Percentiles rank a stretch among this genome's conserved stretches.
Conservation (phyloP, 2,329 filamentous ascomycete species). For the Paraconiothyrium sp. region DNA sequence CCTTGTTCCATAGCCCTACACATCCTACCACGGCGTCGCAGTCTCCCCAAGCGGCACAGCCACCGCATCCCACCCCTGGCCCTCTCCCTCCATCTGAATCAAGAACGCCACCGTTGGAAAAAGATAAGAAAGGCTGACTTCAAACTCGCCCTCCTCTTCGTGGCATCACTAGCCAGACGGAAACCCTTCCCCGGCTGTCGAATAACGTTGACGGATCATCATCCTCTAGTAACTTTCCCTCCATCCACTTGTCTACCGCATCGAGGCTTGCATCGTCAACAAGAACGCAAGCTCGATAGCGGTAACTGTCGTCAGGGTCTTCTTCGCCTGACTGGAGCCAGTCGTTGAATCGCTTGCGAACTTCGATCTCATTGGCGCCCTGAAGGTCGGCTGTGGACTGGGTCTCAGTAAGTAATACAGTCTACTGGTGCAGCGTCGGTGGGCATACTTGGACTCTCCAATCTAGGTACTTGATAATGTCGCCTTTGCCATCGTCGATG, state of each 20-base stretch:
- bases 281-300: constrained; percentile 7
- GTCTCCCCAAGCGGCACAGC: constrained; percentile 5
- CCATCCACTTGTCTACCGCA: background rate
- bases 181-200: background rate
- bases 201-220: constrained; percentile 5
- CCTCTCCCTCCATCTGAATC: constrained; percentile 10
- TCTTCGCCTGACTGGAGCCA: constrained; percentile 10
- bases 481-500: background rate
- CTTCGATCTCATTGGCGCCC: background rate
- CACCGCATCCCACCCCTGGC: background rate
- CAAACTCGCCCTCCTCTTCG: constrained; percentile 5
- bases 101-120: background rate
- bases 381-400: constrained; percentile 1
- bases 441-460: background rate
- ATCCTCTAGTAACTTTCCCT: constrained; percentile 4
- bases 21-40: constrained; percentile 1
- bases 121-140: constrained; percentile 8
- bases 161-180: constrained; percentile 8
- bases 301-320: constrained; percentile 1
- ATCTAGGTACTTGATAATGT: constrained; percentile 6
- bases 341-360: constrained; percentile 8
- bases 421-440: background rate
- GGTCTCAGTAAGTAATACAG: background rate
- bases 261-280: background rate
- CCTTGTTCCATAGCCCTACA: background rate